Base-by-base conservation (phyloP, 2,329 filamentous ascomycete species). In the Huntiella abstrusa region DNA sequence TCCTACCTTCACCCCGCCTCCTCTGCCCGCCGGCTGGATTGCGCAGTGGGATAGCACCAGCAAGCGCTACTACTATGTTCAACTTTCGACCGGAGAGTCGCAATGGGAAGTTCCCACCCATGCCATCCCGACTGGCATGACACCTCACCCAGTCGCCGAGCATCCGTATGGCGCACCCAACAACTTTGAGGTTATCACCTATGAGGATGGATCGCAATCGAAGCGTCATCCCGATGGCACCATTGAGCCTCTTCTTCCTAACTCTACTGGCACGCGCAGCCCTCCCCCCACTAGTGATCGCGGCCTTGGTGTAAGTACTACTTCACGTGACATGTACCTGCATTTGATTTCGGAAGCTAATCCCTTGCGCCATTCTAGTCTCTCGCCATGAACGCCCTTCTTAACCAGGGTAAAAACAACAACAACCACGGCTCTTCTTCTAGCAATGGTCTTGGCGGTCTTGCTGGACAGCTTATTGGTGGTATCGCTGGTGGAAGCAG, bases 41-140 rank as follows among this genome's bases (percentile, higher is more conserved):
- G 74, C 75, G 49, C 76, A 80, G 62, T 80, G 76, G 76, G 76
- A 80, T 56, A 71, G 69, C 51, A 57, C 66, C 48, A 74, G 68
- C 59, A 71, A 66, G 58, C 78, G 78, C 59, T 80, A 80, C 58
- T 80, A 80, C 60, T 80, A 74, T 58, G 79, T 83, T 43, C 77
- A 83, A 60, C 71, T 83, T 46, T 77, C 75, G 45, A 83, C 78
- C 5, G 79, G 79, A 41, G 67, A 73, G 34, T 81, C 78, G 52
- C 78, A 83, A 60, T 83, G 80, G 79, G 78, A 83, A n/a, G 69
- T 71, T 32, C 79, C 79, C 32, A 82, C 74, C 11, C 66, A 74
- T 49, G 68, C 77, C 43, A 77, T 72, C 5, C 75, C 73, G 39
- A 69, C 71, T 16, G 73, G 75, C 51, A 74, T 65, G 56, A 77